Conservation (phyloP, 78 protist species). For the Dictyostelium purpureum region DNA sequence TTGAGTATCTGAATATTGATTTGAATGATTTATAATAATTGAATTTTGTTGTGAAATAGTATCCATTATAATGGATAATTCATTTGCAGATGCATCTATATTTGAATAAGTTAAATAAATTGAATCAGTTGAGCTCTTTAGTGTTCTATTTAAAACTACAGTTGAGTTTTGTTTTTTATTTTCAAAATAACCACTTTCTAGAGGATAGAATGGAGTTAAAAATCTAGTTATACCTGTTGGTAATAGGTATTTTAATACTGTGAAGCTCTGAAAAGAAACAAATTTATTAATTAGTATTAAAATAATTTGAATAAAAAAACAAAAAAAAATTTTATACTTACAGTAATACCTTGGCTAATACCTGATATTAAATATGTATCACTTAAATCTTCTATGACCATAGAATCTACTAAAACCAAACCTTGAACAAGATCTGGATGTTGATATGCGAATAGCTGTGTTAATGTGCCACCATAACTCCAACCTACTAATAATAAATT, state of each 20-base stretch:
- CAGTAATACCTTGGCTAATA: conserved; percentile 1
- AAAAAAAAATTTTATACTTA: neutral
- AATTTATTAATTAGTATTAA: neutral
- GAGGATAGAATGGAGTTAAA: conserved; percentile 1
- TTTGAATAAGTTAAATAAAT: neutral
- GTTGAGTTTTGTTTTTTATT: no score
- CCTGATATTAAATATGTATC: neutral
- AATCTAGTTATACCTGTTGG: neutral
- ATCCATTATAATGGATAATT: neutral
- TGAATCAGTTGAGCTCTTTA: neutral
- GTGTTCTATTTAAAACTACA: neutral
- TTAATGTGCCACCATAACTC: conserved; percentile 33
- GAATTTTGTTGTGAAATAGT: neutral
- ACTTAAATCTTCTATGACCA: conserved; percentile 9
- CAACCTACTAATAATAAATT: conserved; percentile 35
- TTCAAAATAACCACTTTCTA: conserved; percentile 29
- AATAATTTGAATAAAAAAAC: neutral
- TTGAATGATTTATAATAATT: neutral
- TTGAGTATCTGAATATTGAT: neutral
- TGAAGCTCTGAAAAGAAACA: conserved; percentile 27
- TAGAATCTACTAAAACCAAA: conserved; percentile 35
- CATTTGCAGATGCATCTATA: conserved; percentile 13
- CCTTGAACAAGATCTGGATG: conserved; percentile 4
- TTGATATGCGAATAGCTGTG: neutral
- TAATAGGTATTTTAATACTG: conserved; percentile 8